Conservation (phyloP, 805 yeast species). For the Debaryomyces castellii region DNA sequence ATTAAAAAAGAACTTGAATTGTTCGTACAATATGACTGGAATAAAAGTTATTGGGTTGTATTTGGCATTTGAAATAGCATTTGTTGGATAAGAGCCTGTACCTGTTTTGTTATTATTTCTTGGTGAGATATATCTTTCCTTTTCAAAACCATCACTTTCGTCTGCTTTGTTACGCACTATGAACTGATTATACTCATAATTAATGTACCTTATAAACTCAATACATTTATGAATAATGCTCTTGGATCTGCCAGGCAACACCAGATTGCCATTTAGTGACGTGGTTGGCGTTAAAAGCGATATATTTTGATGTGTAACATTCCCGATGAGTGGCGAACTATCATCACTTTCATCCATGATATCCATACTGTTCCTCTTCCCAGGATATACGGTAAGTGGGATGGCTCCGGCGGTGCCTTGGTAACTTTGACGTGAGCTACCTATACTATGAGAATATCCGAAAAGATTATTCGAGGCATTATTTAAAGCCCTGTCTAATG, state of each 20-base stretch:
- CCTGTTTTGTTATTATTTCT: conserved; percentile 25
- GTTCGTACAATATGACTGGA: conserved; percentile 89
- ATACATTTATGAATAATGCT: conserved; percentile 9
- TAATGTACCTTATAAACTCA: conserved; percentile 23
- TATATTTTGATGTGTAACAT: conserved; percentile 13
- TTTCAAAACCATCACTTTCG: conserved; percentile 11
- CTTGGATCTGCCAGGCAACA: conserved; percentile 9
- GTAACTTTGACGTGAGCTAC: conserved; percentile 26
- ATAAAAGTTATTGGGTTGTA: conserved; percentile 85
- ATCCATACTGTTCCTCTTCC: conserved; percentile 21
- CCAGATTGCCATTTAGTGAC: conserved; percentile 10
- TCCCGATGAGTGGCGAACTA: conserved; percentile 29
- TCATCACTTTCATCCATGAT: conserved; percentile 21
- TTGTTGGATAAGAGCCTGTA: conserved; percentile 48
- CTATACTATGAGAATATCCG: conserved; percentile 22
- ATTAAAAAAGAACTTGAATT: conserved; percentile 95
- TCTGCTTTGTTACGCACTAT: conserved; percentile 12
- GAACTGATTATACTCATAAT: conserved; percentile 25
- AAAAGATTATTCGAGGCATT: conserved; percentile 43
- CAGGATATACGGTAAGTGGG: conserved; percentile 23
- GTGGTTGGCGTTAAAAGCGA: conserved; percentile 22
- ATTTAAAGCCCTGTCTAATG: conserved; percentile 65
- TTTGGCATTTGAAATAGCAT: conserved; percentile 91
- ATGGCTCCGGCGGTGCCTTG: conserved; percentile 26
- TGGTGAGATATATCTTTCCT: conserved; percentile 43